phyloP scores from a whole-genome alignment of 768 basidiomycete species.

The Boletus sp. region DNA sequence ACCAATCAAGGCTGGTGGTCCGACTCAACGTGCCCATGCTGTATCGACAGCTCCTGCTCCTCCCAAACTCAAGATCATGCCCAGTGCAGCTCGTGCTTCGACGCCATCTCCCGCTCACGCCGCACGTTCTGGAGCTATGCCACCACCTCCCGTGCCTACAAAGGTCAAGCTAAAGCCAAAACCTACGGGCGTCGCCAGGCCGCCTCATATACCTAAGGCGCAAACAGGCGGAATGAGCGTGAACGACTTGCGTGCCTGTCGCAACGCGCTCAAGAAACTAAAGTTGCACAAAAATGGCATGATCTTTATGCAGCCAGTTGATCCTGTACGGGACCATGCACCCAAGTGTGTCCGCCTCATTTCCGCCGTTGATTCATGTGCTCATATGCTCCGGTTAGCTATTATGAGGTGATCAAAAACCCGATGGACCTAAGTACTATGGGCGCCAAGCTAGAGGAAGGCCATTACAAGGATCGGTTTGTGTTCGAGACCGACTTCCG shows the following conservation, averaged over 20 bases:
- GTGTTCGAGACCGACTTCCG: constrained; percentile 85
- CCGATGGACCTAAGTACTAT: constrained; percentile 96
- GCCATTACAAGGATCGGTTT: constrained; percentile 81
- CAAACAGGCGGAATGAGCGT: constrained; percentile 75
- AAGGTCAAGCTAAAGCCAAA: constrained; percentile 29
- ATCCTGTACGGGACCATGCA: constrained; percentile 89
- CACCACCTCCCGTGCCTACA: constrained; percentile 30
- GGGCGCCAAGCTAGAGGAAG: constrained; percentile 79
- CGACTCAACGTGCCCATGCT: constrained; percentile 30
- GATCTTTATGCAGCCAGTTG: constrained; percentile 87
- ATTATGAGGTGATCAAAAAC: constrained; percentile 84
- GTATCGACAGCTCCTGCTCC: constrained; percentile 31
- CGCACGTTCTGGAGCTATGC: constrained; percentile 21
- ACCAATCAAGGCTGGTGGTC: constrained; percentile 36
- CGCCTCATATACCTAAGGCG: constrained; percentile 61
- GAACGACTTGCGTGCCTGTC: constrained; percentile 72
- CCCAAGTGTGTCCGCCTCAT: constrained; percentile 55
- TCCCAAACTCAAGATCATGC: constrained; percentile 56
- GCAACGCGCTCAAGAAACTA: constrained; percentile 78
- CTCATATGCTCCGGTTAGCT: constrained; percentile 46
- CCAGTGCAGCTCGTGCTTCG: constrained; percentile 14
- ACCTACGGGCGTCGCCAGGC: constrained; percentile 30
- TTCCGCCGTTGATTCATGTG: constrained; percentile 5
- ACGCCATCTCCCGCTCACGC: constrained; percentile 17
- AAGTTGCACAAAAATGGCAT: constrained; percentile 68